Evolutionary conservation across 495 filamentous ascomycete species (phyloP).

Genomic region (Tirmania nivea): DNA sequence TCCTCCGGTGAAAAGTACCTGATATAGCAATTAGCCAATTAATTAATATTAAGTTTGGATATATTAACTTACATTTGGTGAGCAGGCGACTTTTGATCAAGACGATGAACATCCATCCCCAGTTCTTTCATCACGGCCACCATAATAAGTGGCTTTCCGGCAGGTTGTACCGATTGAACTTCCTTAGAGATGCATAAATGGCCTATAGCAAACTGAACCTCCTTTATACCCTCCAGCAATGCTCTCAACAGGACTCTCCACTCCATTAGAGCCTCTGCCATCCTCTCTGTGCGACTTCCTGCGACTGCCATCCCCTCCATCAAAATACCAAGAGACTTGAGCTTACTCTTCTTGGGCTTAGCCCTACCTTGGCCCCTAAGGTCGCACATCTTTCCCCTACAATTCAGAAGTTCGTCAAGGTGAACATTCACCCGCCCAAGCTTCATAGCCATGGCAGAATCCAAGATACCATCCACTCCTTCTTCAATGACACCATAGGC

Average conservation of each 20-base stretch:
- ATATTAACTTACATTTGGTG: constrained; percentile 54
- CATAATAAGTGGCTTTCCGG: constrained; percentile 48
- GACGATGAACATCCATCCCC: constrained; percentile 73
- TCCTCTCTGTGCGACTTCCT: constrained; percentile 47
- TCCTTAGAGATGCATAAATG: constrained; percentile 70
- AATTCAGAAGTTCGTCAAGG: constrained; percentile 59
- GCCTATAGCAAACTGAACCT: constrained; percentile 88
- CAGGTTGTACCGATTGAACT: constrained; percentile 40
- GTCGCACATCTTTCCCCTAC: constrained; percentile 24
- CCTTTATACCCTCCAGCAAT: constrained; percentile 75
- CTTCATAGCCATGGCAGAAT: constrained; percentile 76
- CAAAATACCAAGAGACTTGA: constrained; percentile 42
- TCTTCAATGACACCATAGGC: constrained; percentile 85
- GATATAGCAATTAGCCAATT: not conserved
- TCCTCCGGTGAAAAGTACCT: constrained; percentile 79
- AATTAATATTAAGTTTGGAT: not conserved
- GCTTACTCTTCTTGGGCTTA: constrained; percentile 3
- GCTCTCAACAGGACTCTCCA: constrained; percentile 85
- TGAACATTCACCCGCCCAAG: constrained; percentile 75
- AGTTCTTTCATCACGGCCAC: constrained; percentile 91
- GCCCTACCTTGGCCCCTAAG: not conserved
- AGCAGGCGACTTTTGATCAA: constrained; percentile 81
- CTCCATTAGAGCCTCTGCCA: constrained; percentile 74
- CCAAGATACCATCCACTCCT: constrained; percentile 64
- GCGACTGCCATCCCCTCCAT: constrained; percentile 57